Base-by-base conservation (phyloP, 202 grass and related monocot species). In the Schoenoplectus triqueter region DNA sequence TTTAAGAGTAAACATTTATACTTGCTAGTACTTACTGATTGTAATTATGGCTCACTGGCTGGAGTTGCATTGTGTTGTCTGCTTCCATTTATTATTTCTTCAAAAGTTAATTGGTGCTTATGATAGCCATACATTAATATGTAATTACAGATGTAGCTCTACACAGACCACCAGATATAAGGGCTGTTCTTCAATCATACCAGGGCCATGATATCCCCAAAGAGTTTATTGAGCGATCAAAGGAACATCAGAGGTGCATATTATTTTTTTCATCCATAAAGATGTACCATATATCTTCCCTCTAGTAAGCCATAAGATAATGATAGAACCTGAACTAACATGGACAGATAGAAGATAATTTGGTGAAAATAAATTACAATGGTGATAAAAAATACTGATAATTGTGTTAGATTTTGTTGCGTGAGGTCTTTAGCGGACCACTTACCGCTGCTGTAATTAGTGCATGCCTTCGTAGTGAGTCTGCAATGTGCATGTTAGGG, bases 211-310 rank as follows among this genome's bases (percentile, higher is more conserved):
- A 98, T 86, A 95, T 98, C 59, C 70, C 96, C 21, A 72, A 87
- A 14, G 93, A 95, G 84, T 98, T 98, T 86, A 88, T 98, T 67
- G 90, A 98, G 76, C 93, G 96, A 46, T 91, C 93, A 52, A 98
- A 98, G 80, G 91, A 91, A 91, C 79, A 94, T 82, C 78, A 91
- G 60, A 95, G 85, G 96, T 94, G 88, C 39, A 55, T 83, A 14
- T 57, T 56, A 40, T 55, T 57, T 57, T 39, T 83, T 83, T 17
- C 42, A 3, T 57, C 18, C 15, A 60, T 60, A 45, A 44, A 44
- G 40, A 45, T 61, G 52, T 11, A 78, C 52, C 22, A 45, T 78
- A 60, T 59, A 45, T 60, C 7, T 79, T 60, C 0, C 74, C 75
- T n/a, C 31, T 2, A 19, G 31, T 79, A 59, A 79, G 7, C 6